Evolutionary conservation across 83 land plant genomes (phyloP).

Genomic region (Thuja plicata): DNA sequence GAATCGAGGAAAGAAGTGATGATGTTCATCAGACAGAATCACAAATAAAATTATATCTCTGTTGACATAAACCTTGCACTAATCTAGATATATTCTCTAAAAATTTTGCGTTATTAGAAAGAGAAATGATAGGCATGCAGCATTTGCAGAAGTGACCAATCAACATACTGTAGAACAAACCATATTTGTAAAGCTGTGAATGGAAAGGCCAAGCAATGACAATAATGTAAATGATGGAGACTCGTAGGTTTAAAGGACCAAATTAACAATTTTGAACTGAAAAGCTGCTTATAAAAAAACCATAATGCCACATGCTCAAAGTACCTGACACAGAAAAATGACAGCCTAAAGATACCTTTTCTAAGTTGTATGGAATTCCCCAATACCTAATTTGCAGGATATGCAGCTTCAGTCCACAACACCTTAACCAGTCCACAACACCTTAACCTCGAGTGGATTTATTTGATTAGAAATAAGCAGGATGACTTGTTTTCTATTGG

Average conservation of each 20-base stretch:
- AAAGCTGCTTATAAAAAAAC: not conserved
- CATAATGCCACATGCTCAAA: not conserved
- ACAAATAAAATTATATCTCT: not conserved
- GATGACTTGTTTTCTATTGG: not conserved
- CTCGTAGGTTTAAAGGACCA: not conserved
- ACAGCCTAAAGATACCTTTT: not conserved
- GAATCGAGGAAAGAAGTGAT: not conserved
- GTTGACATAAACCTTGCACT: not conserved
- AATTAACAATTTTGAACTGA: not conserved
- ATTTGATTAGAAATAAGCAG: not conserved
- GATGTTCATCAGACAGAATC: not conserved
- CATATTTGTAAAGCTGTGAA: not conserved
- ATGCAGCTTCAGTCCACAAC: not conserved
- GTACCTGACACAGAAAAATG: not conserved
- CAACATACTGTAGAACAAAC: not conserved
- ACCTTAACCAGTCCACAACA: not conserved
- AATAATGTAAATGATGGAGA: not conserved
- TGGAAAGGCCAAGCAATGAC: not conserved
- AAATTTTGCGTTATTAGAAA: not conserved
- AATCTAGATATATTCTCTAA: not conserved
- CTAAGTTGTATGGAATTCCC: not conserved
- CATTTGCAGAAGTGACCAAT: not conserved
- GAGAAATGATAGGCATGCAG: not conserved
- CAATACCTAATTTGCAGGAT: not conserved
- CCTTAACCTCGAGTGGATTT: not conserved